These are phyloP conservation scores for Candida loeiensis DNA, from an alignment of 805 yeast genomes.

Conservation along the genomic window DNA sequence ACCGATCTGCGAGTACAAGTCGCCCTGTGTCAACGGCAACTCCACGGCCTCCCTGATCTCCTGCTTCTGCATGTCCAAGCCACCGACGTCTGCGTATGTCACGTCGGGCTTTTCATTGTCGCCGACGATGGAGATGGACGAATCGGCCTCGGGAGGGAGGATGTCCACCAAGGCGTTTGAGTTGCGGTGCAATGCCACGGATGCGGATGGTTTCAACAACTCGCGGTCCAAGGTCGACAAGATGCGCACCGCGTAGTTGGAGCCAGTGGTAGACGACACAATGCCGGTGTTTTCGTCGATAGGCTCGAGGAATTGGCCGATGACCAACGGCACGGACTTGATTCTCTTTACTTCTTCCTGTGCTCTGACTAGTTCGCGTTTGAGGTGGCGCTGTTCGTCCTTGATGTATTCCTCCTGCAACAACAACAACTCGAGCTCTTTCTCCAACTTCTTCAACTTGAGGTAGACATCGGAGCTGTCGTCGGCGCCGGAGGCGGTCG, in stretches of 20 bases:
- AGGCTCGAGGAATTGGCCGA: slow-evolving; percentile 97
- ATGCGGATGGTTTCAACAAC: slow-evolving; percentile 86
- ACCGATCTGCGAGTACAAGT: slow-evolving; percentile 94
- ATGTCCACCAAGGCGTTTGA: slow-evolving; percentile 97
- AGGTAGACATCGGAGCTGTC: slow-evolving; percentile 68
- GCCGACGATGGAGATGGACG: slow-evolving; percentile 90
- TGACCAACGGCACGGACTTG: slow-evolving; percentile 95
- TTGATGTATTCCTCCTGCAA: slow-evolving; percentile 96
- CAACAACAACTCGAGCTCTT: slow-evolving; percentile 77
- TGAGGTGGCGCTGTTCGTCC: slow-evolving; percentile 95
- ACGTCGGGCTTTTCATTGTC: slow-evolving; percentile 91
- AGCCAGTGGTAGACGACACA: slow-evolving; percentile 96
- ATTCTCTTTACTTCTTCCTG: slow-evolving; percentile 98
- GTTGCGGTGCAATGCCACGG: slow-evolving; percentile 97
- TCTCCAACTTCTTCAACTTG: slow-evolving; percentile 81
- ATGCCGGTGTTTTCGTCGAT: slow-evolving; percentile 96
- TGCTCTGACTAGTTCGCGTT: slow-evolving; percentile 90
- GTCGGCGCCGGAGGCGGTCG: slow-evolving; percentile 15
- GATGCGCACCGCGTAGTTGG: slow-evolving; percentile 93
- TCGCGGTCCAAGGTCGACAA: slow-evolving; percentile 93
- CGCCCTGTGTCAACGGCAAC: slow-evolving; percentile 92
- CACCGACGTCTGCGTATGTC: slow-evolving; percentile 97
- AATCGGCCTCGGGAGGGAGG: slow-evolving; percentile 97
- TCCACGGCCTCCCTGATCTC: slow-evolving; percentile 99
- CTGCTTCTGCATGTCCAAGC: slow-evolving; percentile 98